phyloP scores from a whole-genome alignment of 2,329 filamentous ascomycete genomes.

The Colletotrichum simmondsii region DNA sequence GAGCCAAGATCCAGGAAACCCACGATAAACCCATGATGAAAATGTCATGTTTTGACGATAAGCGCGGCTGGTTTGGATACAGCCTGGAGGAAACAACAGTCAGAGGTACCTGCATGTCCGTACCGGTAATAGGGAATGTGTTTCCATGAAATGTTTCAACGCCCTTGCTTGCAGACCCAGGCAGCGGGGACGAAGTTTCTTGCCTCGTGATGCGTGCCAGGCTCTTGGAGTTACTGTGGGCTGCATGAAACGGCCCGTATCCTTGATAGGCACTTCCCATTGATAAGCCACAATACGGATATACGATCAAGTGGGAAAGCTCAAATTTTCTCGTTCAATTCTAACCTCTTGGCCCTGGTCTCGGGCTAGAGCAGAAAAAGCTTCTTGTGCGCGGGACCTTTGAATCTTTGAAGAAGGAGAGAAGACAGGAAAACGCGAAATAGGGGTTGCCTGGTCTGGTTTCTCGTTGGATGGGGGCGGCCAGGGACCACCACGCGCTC shows the following conservation, averaged over 20 bases:
- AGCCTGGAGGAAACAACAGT: neutral
- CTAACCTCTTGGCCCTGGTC: neutral
- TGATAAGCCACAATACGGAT: constrained; percentile 6
- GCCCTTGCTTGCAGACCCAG: constrained; percentile 13
- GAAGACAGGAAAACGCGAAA: neutral
- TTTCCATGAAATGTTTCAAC: constrained; percentile 35
- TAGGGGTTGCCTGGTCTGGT: constrained; percentile 13
- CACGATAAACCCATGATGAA: constrained; percentile 9
- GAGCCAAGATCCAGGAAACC: neutral
- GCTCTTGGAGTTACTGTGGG: constrained; percentile 7
- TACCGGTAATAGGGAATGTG: neutral
- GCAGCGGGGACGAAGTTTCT: constrained; percentile 22
- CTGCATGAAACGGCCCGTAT: constrained; percentile 30
- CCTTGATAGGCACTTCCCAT: constrained; percentile 3
- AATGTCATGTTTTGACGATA: constrained; percentile 7
- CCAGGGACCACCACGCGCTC: neutral
- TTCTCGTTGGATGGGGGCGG: constrained; percentile 5
- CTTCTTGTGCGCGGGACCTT: constrained; percentile 2
- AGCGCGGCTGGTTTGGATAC: neutral
- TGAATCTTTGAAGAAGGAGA: constrained; percentile 1
- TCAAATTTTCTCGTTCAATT: neutral
- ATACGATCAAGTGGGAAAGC: neutral
- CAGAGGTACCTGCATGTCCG: constrained; percentile 15
- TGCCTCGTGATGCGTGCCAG: neutral
- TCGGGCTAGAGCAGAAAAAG: constrained; percentile 4